Evolutionary conservation across 495 filamentous ascomycete species (phyloP), one percentile per base, ranked within the genome.

Genomic region (Corynascus novoguineensis): DNA sequence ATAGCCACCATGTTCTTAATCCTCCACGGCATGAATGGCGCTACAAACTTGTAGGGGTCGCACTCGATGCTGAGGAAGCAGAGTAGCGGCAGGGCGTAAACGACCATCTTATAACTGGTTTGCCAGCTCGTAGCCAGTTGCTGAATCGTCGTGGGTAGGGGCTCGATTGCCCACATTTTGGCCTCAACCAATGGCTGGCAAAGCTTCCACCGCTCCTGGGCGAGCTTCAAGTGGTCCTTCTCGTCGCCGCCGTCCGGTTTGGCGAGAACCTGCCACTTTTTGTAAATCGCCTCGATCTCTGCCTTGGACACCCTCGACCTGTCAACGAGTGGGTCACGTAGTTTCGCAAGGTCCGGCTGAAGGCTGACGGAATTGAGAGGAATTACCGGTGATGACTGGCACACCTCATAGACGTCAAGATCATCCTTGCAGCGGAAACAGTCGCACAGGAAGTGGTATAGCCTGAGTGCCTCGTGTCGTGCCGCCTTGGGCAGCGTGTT

Each of bases 371-470:
- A 53, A 53, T 77, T 77, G 44, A 77, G 65, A 15, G 64, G 55
- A 7, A 75, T 59, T 46, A 53, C 51, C 9, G 75, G 70, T n/a
- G 69, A 72, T 0, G 10, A 14, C 29, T 62, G 59, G 57, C 67
- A 72, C 28, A 74, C 71, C 56, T 77, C 62, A 56, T 79, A 79
- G 47, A 73, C 65, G 46, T 78, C 69, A 19, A 79, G 57, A 51
- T 79, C 64, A 12, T 72, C 64, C 19, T 55, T 56, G 54, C 76
- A 79, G 3, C 72, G 67, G 35, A 59, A 64, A 50, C 76, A 79
- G 11, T 21, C 41, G 62, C 76, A 79, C 14, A 61, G 22, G 50
- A 79, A 79, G 46, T 74, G 65, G 49, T 78, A 79, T 29, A 61
- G 65, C 50, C 58, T 61, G 35, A 79, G 65, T 0, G 59, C 60